Evolutionary conservation across 1,139 yeast species (phyloP), one percentile per base, ranked within the genome.

Genomic region (Kurtzmaniella quercitrusa): DNA sequence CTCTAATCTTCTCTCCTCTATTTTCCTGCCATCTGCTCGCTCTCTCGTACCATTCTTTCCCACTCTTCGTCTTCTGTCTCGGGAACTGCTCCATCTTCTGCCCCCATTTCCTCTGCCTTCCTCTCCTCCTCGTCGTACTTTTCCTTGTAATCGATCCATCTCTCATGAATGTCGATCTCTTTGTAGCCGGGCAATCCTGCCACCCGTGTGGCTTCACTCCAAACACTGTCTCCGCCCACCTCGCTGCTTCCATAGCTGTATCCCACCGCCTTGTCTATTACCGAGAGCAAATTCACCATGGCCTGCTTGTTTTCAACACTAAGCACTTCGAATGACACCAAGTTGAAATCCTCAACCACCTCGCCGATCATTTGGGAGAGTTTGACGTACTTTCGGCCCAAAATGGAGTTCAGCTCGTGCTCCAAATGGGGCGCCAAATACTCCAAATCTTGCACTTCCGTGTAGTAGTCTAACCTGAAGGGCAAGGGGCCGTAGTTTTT

Each of bases 141-240:
- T 34, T 79, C 85, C 58, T 91, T 93, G 51, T 82, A 75, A 46
- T 89, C 97, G 11, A 94, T 79, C 99, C 99, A 94, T 49, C 99
- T 72, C 53, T 94, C 98, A 53, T 94, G 98, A 6, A 90, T 79
- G 58, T 91, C 96, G 6, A 83, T 71, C 16, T 66, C 70, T 42
- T 71, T 73, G 39, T 54, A 55, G 2, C 75, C 79, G 0, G 75
- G 71, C 43, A 68, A 63, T 2, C 90, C 87, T 5, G 83, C 81
- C 53, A 87, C 93, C 49, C 98, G 74, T 1, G 93, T 78, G 0
- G 97, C 96, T 54, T 91, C 96, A 14, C 91, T 86, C 98, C 98
- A 94, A 2, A 93, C 82, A 0, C 94, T 79, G 59, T 94, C 99
- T 15, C 98, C 98, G 3, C 97, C 96, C 12, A 91, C 74, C 54